Conservation (phyloP, 768 basidiomycete species). For the Lenzites betulinus region DNA sequence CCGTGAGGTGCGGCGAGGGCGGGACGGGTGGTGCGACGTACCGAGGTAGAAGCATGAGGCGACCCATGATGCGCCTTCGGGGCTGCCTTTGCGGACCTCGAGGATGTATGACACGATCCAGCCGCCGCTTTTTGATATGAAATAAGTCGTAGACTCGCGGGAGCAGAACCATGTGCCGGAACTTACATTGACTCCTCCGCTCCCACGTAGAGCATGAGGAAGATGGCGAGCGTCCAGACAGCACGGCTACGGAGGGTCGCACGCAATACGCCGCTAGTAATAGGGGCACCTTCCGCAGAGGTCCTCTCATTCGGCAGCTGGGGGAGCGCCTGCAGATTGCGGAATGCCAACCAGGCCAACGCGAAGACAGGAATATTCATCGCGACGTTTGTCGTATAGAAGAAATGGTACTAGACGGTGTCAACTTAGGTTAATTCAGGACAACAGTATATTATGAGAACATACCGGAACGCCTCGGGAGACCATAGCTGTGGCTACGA, state of each 20-base stretch:
- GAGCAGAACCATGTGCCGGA: neutral
- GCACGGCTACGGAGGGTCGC: slow-evolving; percentile 26
- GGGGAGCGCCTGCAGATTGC: slow-evolving; percentile 25
- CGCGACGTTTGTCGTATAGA: slow-evolving; percentile 30
- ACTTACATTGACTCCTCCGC: slow-evolving; percentile 32
- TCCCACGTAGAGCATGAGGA: slow-evolving; percentile 33
- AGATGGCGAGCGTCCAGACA: slow-evolving; percentile 32
- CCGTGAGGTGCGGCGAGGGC: neutral
- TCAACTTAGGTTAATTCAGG: too few relatives aligned
- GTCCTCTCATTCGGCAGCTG: slow-evolving; percentile 15
- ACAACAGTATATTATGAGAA: neutral
- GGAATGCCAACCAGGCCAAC: slow-evolving; percentile 28
- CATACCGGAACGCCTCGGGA: slow-evolving; percentile 27
- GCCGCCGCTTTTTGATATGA: slow-evolving; percentile 24
- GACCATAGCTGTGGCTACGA: slow-evolving; percentile 28
- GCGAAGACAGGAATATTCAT: slow-evolving; percentile 28
- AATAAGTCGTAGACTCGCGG: neutral
- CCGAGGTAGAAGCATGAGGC: slow-evolving; percentile 33
- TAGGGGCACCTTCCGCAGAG: neutral
- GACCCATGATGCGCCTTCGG: slow-evolving; percentile 33
- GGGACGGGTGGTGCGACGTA: neutral
- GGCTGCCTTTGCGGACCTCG: slow-evolving; percentile 30
- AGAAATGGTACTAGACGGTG: slow-evolving; percentile 25
- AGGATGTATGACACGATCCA: slow-evolving; percentile 35
- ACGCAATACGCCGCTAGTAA: neutral